Conservation (phyloP, 352 stramenopile species). For the Globisporangium nodosum region DNA sequence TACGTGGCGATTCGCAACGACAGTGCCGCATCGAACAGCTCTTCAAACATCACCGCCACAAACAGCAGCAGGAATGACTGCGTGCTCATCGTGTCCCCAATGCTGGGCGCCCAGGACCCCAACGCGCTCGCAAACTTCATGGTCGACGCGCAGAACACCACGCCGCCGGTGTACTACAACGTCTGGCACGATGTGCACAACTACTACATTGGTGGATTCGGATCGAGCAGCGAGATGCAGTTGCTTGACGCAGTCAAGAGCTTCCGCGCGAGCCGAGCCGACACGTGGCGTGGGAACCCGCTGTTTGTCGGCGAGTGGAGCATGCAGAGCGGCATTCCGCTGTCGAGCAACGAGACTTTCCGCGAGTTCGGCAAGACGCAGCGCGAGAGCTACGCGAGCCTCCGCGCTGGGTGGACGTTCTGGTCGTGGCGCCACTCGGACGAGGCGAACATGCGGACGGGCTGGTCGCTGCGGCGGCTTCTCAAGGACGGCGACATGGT, state of each 20-base stretch:
- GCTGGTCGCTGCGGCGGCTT: conserved; percentile 32
- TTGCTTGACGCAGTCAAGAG: conserved; percentile 17
- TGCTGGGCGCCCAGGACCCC: conserved; percentile 30
- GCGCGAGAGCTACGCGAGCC: conserved; percentile 20
- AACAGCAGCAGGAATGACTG: conserved; percentile 26
- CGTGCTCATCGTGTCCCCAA: conserved; percentile 32
- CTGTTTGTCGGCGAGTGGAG: conserved; percentile 57
- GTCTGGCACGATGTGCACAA: conserved; percentile 56
- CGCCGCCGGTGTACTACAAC: conserved; percentile 26
- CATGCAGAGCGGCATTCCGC: conserved; percentile 19
- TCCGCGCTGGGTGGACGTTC: conserved; percentile 32
- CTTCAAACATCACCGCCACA: not conserved
- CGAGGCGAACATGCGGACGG: conserved; percentile 22
- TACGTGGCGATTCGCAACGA: conserved; percentile 30
- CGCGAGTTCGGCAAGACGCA: conserved; percentile 25
- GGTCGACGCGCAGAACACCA: conserved; percentile 4
- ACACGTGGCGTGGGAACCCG: conserved; percentile 21
- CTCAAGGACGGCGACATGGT: conserved; percentile 19
- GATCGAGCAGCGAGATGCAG: conserved; percentile 21
- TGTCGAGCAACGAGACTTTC: conserved; percentile 26
- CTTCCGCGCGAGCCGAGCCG: conserved; percentile 14
- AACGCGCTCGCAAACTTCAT: conserved; percentile 26
- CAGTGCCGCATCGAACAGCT: not conserved
- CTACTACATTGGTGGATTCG: conserved; percentile 53
- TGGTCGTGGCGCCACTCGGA: conserved; percentile 51